These are phyloP conservation scores for Sugiyamaella castrensis DNA, from an alignment of 1,139 yeast species.

Conservation along the genomic window DNA sequence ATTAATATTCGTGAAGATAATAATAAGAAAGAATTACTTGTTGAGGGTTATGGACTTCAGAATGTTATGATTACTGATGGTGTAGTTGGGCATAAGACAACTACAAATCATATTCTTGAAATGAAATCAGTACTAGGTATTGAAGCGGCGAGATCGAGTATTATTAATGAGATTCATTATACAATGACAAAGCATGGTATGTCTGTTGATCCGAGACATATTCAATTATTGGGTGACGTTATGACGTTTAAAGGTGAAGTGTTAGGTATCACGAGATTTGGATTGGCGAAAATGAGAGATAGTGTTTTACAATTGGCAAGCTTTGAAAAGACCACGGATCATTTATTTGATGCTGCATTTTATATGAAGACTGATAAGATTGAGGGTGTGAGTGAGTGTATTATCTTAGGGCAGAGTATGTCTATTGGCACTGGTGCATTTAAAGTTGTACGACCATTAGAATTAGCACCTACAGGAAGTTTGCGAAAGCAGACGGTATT, in stretches of 20 bases:
- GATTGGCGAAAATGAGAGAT: slow-evolving; percentile 97
- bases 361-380: slow-evolving; percentile 93
- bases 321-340: slow-evolving; percentile 98
- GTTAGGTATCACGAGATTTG: slow-evolving; percentile 95
- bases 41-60: slow-evolving; percentile 95
- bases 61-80: slow-evolving; percentile 98
- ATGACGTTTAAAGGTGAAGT: slow-evolving; percentile 99
- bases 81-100: slow-evolving; percentile 81
- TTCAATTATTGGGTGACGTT: slow-evolving; percentile 94
- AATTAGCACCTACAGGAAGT: slow-evolving; percentile 10
- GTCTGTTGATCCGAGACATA: slow-evolving; percentile 99
- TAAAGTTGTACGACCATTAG: slow-evolving; percentile 51
- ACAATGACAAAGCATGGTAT: slow-evolving; percentile 99
- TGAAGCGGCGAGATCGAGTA: slow-evolving; percentile 94
- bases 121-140: slow-evolving; percentile 89
- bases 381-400: slow-evolving; percentile 98
- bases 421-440: slow-evolving; percentile 96
- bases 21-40: slow-evolving; percentile 82
- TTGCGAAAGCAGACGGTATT: slow-evolving; percentile 28
- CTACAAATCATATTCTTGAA: slow-evolving; percentile 90
- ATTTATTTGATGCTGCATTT: slow-evolving; percentile 96
- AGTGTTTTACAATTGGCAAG: slow-evolving; percentile 95
- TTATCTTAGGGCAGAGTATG: slow-evolving; percentile 97
- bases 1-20: slow-evolving; percentile 85
- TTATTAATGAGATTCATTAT: slow-evolving; percentile 90